These are phyloP conservation scores for Tricholoma saponaceum DNA, from an alignment of 768 basidiomycete genomes.

Conservation along the genomic window DNA sequence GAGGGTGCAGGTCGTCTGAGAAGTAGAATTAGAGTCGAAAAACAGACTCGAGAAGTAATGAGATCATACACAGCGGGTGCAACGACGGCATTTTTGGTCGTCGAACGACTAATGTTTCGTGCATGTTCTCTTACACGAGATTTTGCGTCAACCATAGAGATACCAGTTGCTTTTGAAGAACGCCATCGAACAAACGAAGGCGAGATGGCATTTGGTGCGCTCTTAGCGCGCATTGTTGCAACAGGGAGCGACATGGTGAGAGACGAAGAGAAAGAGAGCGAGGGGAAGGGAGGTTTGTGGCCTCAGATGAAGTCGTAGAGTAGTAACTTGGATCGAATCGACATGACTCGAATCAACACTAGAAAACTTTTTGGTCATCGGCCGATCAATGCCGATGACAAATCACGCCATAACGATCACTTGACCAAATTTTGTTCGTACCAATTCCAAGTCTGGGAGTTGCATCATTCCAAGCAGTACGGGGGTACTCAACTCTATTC, in stretches of 20 bases:
- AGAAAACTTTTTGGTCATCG: neutral
- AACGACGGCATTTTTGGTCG: conserved; percentile 54
- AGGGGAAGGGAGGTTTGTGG: neutral
- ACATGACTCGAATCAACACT: conserved; percentile 4
- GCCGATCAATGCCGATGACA: neutral
- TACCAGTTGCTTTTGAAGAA: conserved; percentile 42
- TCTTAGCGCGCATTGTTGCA: conserved; percentile 37
- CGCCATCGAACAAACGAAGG: conserved; percentile 40
- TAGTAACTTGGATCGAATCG: neutral
- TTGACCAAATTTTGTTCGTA: neutral
- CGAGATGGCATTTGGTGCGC: conserved; percentile 26
- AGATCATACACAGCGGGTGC: conserved; percentile 54
- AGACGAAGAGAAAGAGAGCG: neutral
- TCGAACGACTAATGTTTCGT: conserved; percentile 68
- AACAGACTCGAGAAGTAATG: conserved; percentile 4
- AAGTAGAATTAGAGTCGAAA: conserved; percentile 2
- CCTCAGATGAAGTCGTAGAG: neutral
- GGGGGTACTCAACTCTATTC: too few species aligned
- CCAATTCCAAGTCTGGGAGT: too few species aligned
- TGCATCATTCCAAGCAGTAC: too few species aligned
- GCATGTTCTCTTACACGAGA: conserved; percentile 76
- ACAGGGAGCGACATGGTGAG: conserved; percentile 39
- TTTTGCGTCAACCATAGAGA: conserved; percentile 74
- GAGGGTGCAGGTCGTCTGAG: conserved; percentile 61
- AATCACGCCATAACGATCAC: neutral